Base-by-base conservation (phyloP, 257 asterid genomes). In the Avicennia marina region DNA sequence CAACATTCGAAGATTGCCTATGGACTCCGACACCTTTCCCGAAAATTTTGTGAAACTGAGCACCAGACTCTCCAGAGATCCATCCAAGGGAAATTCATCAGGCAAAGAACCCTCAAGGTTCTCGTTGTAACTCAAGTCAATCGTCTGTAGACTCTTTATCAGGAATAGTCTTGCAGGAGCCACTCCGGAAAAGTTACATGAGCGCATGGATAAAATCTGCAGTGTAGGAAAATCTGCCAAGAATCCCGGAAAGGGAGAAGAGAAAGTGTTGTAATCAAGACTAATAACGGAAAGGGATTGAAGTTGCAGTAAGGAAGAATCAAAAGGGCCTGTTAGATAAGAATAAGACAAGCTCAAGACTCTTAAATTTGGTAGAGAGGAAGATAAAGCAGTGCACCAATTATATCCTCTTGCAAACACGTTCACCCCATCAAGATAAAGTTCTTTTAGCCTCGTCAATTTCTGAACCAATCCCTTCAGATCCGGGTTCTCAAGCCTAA, bases 91-190 rank as follows among this genome's bases (percentile, higher is more conserved):
- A 3, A 2, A 29, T 29, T 7, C 33, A 29, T 36, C 41, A n/a
- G 85, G 86, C 33, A 86, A 67, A 21, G 78, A 62, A 4, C 95
- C 95, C 44, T 51, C 53, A 16, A 82, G 86, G 12, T 68, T 65
- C 17, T 53, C 10, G 19, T 85, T 85, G 25, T 17, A 39, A 32
- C 73, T 40, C 21, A 82, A 67, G 62, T 80, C 84, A 38, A 85
- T 53, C 8, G 17, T 36, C 29, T 60, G 60, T 27, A 82, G 63
- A 53, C 78, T 68, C 43, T 69, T 53, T 5, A 86, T 47, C 63
- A 59, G 80, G 59, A 86, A 78, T 18, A 86, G 53, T 4, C 60
- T 64, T 16, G 18, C 58, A 43, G 95, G 87, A 31, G 15, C 70
- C 8, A 45, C 53, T 7, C 89, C 89, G 6, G 22, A 57, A 32